phyloP scores from a whole-genome alignment of 805 yeast genomes.

The Candida loeiensis region DNA sequence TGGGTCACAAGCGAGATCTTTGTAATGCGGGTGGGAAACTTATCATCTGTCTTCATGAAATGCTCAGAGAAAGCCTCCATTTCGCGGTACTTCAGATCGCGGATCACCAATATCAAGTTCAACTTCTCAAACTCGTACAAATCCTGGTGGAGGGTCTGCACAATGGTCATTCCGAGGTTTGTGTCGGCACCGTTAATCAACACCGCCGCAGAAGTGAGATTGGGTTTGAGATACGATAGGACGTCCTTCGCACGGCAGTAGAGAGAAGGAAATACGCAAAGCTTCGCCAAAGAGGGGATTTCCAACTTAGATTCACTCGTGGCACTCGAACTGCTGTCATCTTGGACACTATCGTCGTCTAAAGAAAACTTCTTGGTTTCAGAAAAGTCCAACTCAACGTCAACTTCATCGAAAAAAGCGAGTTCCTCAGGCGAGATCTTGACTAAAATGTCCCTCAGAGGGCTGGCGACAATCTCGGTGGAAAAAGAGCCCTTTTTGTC shows the following conservation, averaged over 20 bases:
- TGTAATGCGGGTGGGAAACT: slow-evolving; percentile 20
- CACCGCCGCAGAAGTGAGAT: slow-evolving; percentile 22
- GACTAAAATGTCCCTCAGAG: slow-evolving; percentile 41
- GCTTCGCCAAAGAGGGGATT: slow-evolving; percentile 32
- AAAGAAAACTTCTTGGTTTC: slow-evolving; percentile 11
- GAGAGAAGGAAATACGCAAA: slow-evolving; percentile 28
- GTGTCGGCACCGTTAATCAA: slow-evolving; percentile 45
- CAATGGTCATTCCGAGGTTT: slow-evolving; percentile 31
- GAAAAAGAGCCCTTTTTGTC: slow-evolving; percentile 56
- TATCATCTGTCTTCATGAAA: slow-evolving; percentile 17
- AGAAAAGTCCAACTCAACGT: slow-evolving; percentile 21
- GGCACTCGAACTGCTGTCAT: not conserved
- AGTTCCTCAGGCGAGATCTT: slow-evolving; percentile 24
- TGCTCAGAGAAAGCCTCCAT: slow-evolving; percentile 20
- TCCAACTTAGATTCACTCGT: not conserved
- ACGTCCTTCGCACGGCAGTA: slow-evolving; percentile 39
- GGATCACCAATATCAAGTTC: slow-evolving; percentile 30
- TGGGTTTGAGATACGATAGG: slow-evolving; percentile 22
- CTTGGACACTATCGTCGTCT: slow-evolving; percentile 3
- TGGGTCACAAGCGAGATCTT: slow-evolving; percentile 28
- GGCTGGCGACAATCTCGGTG: slow-evolving; percentile 53
- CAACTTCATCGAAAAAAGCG: slow-evolving; percentile 18
- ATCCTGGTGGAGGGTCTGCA: slow-evolving; percentile 32
- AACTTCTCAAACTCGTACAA: slow-evolving; percentile 22
- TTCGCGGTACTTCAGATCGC: slow-evolving; percentile 18